A percentile compares a stretch with the other conserved stretches of the same genome.
Evolutionary conservation across 2,329 filamentous ascomycete genomes (phyloP).

Genomic region (Colletotrichum orbiculare): DNA sequence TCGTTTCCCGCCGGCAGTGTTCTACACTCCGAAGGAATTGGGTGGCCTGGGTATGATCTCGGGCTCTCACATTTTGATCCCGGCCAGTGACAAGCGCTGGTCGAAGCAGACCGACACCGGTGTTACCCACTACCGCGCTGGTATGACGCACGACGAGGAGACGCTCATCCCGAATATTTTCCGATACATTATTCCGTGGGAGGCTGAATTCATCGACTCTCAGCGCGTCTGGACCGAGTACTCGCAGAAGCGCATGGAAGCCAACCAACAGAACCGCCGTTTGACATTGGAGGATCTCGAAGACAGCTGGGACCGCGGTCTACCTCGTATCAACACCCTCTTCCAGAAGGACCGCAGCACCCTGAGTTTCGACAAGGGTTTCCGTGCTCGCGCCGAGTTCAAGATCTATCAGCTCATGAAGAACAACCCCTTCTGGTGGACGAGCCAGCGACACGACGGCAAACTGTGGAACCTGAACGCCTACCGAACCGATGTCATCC

Average conservation of each 20-base stretch:
- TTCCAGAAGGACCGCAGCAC: slow-evolving; percentile 99
- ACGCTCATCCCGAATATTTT: slow-evolving; percentile 99
- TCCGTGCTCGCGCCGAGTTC: slow-evolving; percentile 94
- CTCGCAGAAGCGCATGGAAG: slow-evolving; percentile 96
- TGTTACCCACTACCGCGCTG: slow-evolving; percentile 94
- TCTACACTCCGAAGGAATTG: slow-evolving; percentile 98
- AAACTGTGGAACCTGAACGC: slow-evolving; percentile 98
- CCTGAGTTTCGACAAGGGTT: slow-evolving; percentile 97
- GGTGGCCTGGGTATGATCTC: slow-evolving; percentile 99
- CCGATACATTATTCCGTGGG: slow-evolving; percentile 99
- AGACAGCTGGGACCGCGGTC: slow-evolving; percentile 97
- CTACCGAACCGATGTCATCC: slow-evolving; percentile 96
- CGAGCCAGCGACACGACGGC: slow-evolving; percentile 94
- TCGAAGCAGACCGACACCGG: slow-evolving; percentile 98
- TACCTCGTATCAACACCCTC: slow-evolving; percentile 97
- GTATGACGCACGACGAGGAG: slow-evolving; percentile 98
- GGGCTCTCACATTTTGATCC: slow-evolving; percentile 96
- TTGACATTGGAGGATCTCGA: slow-evolving; percentile 96
- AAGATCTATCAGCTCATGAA: slow-evolving; percentile 99
- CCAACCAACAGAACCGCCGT: slow-evolving; percentile 95
- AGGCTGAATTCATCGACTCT: slow-evolving; percentile 98
- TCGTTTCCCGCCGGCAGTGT: slow-evolving; percentile 96
- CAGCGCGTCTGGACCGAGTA: slow-evolving; percentile 99
- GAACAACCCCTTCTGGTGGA: slow-evolving; percentile 99
- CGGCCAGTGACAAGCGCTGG: slow-evolving; percentile 97